Percentiles rank a stretch among this genome's conserved stretches.
These are phyloP conservation scores for Candida xyloterini DNA, from an alignment of 805 yeast genomes.

Conservation along the genomic window DNA sequence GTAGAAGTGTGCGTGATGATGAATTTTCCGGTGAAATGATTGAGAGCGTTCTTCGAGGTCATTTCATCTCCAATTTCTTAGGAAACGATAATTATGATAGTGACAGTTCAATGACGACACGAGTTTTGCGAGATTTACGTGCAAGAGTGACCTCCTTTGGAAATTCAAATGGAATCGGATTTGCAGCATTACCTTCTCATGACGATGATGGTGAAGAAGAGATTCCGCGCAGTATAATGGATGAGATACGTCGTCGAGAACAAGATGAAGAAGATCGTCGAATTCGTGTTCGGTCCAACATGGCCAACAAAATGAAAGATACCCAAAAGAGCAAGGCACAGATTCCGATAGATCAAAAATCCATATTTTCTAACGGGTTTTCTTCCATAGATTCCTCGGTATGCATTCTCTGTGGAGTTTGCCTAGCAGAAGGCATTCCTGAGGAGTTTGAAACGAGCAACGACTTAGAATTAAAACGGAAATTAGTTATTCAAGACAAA, in stretches of 20 bases:
- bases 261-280: slow-evolving; percentile 29
- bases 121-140: slow-evolving; percentile 11
- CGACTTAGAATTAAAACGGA: slow-evolving; percentile 25
- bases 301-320: slow-evolving; percentile 23
- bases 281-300: slow-evolving; percentile 18
- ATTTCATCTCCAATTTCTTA: slow-evolving; percentile 7
- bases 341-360: slow-evolving; percentile 14
- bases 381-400: slow-evolving; percentile 38
- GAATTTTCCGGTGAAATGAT: slow-evolving; percentile 1
- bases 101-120: slow-evolving; percentile 8
- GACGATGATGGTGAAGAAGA: slow-evolving; percentile 16
- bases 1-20: neutral
- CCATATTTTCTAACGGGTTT: slow-evolving; percentile 27
- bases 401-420: slow-evolving; percentile 70
- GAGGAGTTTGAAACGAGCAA: slow-evolving; percentile 36
- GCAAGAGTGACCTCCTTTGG: slow-evolving; percentile 7
- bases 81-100: neutral
- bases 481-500: slow-evolving; percentile 25
- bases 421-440: slow-evolving; percentile 73
- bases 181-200: slow-evolving; percentile 1
- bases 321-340: slow-evolving; percentile 14
- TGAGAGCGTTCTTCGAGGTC: slow-evolving; percentile 11
- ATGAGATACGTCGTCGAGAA: slow-evolving; percentile 27
- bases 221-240: slow-evolving; percentile 30
- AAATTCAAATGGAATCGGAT: slow-evolving; percentile 8